A percentile compares a stretch with the other conserved stretches of the same genome.
Conservation (phyloP, 805 yeast species). For the Lipomyces japonicus region DNA sequence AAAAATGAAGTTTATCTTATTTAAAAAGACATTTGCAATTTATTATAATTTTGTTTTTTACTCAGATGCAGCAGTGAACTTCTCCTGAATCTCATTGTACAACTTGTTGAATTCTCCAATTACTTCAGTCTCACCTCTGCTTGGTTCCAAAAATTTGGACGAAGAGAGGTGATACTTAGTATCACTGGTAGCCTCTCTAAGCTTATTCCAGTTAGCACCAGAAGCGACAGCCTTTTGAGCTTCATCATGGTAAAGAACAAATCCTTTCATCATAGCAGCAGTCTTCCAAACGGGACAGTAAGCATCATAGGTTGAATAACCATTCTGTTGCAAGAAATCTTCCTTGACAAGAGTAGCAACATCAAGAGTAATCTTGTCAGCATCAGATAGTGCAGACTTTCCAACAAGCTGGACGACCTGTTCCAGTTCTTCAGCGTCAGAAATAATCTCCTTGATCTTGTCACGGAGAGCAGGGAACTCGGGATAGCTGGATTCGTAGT, state of each 20-base stretch:
- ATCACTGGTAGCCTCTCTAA: constrained; percentile 83
- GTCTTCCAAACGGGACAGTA: constrained; percentile 99
- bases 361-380: constrained; percentile 94
- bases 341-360: constrained; percentile 89
- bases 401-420: constrained; percentile 99
- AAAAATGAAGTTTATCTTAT: not conserved
- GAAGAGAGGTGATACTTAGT: constrained; percentile 91
- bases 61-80: constrained; percentile 94
- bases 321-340: constrained; percentile 98
- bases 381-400: constrained; percentile 93
- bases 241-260: constrained; percentile 87
- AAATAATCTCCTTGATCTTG: constrained; percentile 86
- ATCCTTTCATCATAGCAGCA: constrained; percentile 94
- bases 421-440: constrained; percentile 97
- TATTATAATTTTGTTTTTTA: too few relatives aligned
- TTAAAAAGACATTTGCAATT: too few relatives aligned
- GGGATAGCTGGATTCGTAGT: constrained; percentile 80
- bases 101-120: constrained; percentile 73
- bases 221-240: constrained; percentile 94
- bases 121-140: constrained; percentile 78
- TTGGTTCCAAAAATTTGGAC: constrained; percentile 93
- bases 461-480: constrained; percentile 89
- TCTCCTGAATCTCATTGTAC: constrained; percentile 71
- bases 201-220: constrained; percentile 93
- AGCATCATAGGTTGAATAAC: constrained; percentile 96